phyloP scores from a whole-genome alignment of 805 yeast genomes.

The Lipomyces orientalis region DNA sequence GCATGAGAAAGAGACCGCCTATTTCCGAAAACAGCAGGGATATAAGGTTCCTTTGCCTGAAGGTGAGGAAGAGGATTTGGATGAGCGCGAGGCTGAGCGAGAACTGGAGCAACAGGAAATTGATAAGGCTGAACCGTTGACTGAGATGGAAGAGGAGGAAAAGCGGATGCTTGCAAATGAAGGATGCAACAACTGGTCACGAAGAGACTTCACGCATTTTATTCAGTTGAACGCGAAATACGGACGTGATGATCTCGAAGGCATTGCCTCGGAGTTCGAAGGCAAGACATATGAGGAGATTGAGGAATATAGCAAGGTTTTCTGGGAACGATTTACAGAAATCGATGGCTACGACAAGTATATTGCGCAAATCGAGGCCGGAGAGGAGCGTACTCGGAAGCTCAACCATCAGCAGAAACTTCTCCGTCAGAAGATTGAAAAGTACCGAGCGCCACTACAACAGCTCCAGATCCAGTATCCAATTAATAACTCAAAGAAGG shows the following conservation, averaged over 20 bases:
- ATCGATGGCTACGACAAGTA: conserved; percentile 91
- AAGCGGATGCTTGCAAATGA: conserved; percentile 63
- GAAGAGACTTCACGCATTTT: conserved; percentile 86
- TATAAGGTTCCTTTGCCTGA: conserved; percentile 63
- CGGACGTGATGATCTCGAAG: conserved; percentile 75
- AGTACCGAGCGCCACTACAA: conserved; percentile 76
- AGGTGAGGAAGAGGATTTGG: conserved; percentile 52
- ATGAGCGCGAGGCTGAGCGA: conserved; percentile 55
- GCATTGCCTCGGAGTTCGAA: conserved; percentile 79
- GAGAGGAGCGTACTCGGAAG: conserved; percentile 80
- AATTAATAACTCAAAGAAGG: conserved; percentile 69
- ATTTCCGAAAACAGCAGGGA: conserved; percentile 69
- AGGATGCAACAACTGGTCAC: conserved; percentile 83
- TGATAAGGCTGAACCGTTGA: conserved; percentile 75
- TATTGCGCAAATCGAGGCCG: conserved; percentile 78
- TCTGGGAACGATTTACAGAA: conserved; percentile 79
- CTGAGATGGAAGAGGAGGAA: conserved; percentile 74
- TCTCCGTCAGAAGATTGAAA: conserved; percentile 72
- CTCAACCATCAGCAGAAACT: conserved; percentile 75
- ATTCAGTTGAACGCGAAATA: conserved; percentile 73
- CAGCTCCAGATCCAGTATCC: conserved; percentile 76
- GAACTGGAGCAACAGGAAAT: conserved; percentile 73
- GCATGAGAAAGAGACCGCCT: conserved; percentile 80
- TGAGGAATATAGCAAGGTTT: conserved; percentile 71
- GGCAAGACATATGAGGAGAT: conserved; percentile 84